Evolutionary conservation across 192 early-diverging fungal genomes (phyloP).

Genomic region (Thamnidium elegans): DNA sequence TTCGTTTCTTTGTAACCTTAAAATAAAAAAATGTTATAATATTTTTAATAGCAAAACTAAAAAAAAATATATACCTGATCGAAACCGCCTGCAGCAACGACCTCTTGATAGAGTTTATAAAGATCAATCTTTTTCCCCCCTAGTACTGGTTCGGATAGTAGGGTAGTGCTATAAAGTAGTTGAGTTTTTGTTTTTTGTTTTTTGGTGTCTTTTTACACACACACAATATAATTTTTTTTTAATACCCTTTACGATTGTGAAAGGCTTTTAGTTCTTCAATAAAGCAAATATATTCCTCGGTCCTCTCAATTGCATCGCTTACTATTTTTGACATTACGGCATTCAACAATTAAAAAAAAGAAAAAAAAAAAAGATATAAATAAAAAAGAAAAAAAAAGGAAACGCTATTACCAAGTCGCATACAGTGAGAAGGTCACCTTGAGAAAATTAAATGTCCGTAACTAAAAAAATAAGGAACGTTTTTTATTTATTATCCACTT

Average conservation of each 20-base stretch:
- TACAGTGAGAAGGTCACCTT: too few species aligned
- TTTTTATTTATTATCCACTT: too few species aligned
- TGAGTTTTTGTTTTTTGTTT: background rate
- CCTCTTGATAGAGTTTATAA: constrained; percentile 52
- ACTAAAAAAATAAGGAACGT: too few species aligned
- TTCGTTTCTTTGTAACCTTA: constrained; percentile 62
- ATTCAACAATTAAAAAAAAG: too few species aligned
- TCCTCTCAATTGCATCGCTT: constrained; percentile 20
- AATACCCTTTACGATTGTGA: constrained; percentile 22
- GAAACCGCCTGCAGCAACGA: constrained; percentile 64
- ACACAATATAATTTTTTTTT: background rate
- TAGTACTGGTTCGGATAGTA: constrained; percentile 62
- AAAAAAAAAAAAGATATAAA: too few species aligned
- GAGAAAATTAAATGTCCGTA: too few species aligned
- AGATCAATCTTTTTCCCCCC: constrained; percentile 76
- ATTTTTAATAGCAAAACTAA: background rate
- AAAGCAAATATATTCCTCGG: constrained; percentile 18
- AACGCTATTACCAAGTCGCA: too few species aligned
- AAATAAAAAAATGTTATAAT: background rate
- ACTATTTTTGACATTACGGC: constrained; percentile 14
- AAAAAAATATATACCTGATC: constrained; percentile 65
- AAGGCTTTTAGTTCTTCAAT: constrained; percentile 17
- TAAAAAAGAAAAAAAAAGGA: too few species aligned
- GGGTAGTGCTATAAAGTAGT: constrained; percentile 36
- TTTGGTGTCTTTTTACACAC: background rate